phyloP scores from a whole-genome alignment of 768 basidiomycete species.

The Suillus weaverae region DNA sequence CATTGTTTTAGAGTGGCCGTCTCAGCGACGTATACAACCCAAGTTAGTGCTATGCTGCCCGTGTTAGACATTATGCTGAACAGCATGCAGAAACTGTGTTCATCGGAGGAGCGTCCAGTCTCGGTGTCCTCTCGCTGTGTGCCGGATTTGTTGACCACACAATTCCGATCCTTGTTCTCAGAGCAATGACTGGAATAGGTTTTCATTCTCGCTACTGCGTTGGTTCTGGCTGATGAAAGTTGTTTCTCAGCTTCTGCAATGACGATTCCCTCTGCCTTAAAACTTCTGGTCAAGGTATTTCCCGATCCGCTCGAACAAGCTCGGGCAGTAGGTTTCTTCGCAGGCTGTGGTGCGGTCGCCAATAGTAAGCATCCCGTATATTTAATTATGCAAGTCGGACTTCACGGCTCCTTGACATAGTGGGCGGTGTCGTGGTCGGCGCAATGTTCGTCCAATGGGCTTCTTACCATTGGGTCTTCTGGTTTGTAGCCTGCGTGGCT shows the following conservation, averaged over 20 bases:
- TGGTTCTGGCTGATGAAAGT: conserved; percentile 2
- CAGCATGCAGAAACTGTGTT: conserved; percentile 41
- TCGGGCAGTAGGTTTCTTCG: conserved; percentile 48
- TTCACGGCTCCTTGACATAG: conserved; percentile 20
- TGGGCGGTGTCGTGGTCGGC: conserved; percentile 43
- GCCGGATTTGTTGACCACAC: conserved; percentile 48
- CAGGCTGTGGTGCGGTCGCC: conserved; percentile 46
- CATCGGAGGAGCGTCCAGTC: conserved; percentile 36
- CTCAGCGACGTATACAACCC: conserved; percentile 41
- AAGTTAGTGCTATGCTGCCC: conserved; percentile 28
- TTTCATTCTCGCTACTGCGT: conserved; percentile 2
- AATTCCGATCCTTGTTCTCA: conserved; percentile 48
- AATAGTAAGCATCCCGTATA: conserved; percentile 32
- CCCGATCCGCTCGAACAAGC: conserved; percentile 47
- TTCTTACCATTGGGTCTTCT: conserved; percentile 54
- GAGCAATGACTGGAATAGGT: conserved; percentile 53
- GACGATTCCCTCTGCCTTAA: conserved; percentile 51
- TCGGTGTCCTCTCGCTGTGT: conserved; percentile 45
- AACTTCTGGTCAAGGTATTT: conserved; percentile 52
- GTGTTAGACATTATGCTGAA: neutral
- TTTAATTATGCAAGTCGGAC: neutral
- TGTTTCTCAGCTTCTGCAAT: conserved; percentile 41
- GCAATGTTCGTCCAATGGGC: conserved; percentile 41
- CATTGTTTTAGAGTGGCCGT: conserved; percentile 34
- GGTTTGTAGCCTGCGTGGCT: conserved; percentile 42